Conservation (phyloP, 192 early-diverging fungal species). For the Umbelopsis isabellina region DNA sequence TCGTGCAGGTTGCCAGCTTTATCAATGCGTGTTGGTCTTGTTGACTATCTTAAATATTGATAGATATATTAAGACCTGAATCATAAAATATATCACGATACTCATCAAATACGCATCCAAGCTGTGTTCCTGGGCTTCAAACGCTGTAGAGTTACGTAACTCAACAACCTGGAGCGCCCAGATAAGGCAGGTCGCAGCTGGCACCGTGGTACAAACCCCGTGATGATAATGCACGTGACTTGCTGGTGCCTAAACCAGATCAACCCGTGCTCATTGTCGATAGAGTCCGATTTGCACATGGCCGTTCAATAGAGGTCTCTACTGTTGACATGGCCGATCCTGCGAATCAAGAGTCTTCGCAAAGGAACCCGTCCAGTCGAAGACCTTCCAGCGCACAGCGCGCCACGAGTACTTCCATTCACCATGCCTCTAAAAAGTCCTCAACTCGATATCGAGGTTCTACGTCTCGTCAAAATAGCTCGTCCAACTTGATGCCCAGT, state of each 20-base stretch:
- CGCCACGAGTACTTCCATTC: background rate
- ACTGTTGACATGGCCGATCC: slow-evolving; percentile 5
- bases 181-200: slow-evolving; percentile 13
- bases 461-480: slow-evolving; percentile 9
- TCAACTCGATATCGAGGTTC: background rate
- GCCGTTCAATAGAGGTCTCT: background rate
- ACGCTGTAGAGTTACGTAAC: too few relatives aligned
- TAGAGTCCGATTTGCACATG: too few relatives aligned
- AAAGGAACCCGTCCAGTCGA: slow-evolving; percentile 10
- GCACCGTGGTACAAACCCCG: slow-evolving; percentile 5
- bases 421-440: background rate
- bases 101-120: too few relatives aligned
- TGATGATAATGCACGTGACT: slow-evolving; percentile 2
- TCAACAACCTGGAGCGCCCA: background rate
- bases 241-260: background rate
- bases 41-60: too few relatives aligned
- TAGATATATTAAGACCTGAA: too few relatives aligned
- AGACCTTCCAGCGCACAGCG: background rate
- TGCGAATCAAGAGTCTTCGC: slow-evolving; percentile 4
- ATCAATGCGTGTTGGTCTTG: too few relatives aligned
- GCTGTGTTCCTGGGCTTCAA: too few relatives aligned
- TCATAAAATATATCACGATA: too few relatives aligned
- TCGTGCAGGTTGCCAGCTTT: too few relatives aligned
- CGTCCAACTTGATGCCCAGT: slow-evolving; percentile 7
- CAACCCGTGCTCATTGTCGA: too few relatives aligned